phyloP scores from a whole-genome alignment of 192 early-diverging fungal genomes.

The Coemansia sp. region DNA sequence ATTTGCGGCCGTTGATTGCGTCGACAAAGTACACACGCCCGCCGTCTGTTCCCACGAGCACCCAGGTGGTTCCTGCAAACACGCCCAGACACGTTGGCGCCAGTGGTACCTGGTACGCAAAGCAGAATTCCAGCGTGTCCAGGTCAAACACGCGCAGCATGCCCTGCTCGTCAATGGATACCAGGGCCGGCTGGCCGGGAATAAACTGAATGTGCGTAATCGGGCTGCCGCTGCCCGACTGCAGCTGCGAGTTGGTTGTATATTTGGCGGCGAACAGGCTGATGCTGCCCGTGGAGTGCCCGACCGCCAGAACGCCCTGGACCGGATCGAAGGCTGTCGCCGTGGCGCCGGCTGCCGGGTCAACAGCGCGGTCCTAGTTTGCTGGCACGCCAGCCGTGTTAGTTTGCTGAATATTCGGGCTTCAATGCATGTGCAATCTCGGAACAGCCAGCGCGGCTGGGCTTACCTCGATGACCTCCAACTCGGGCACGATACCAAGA shows the following conservation, averaged over 20 bases:
- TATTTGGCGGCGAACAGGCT: conserved; percentile 12
- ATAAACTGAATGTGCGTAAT: conserved; percentile 19
- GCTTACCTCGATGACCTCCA: conserved; percentile 17
- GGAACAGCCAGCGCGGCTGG: no score
- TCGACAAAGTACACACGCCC: conserved; percentile 51
- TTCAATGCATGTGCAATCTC: no score
- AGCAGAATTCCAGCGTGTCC: conserved; percentile 17
- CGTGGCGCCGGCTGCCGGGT: conserved; percentile 26
- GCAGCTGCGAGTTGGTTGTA: conserved; percentile 6
- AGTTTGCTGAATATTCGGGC: no score
- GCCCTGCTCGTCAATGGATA: conserved; percentile 18
- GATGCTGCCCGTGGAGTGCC: conserved; percentile 21
- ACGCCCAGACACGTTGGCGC: conserved; percentile 24
- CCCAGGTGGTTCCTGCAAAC: conserved; percentile 36
- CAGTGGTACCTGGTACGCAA: conserved; percentile 26
- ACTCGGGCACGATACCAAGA: background rate
- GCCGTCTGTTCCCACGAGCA: conserved; percentile 33
- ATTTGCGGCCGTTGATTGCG: conserved; percentile 24
- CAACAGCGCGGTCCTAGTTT: conserved; percentile 23
- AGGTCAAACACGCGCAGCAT: conserved; percentile 37
- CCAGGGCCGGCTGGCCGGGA: conserved; percentile 19
- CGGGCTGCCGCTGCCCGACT: background rate
- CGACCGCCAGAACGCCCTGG: conserved; percentile 28
- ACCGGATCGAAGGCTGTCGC: conserved; percentile 31
- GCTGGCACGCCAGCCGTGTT: no score